Evolutionary conservation across 2,329 filamentous ascomycete genomes (phyloP), one percentile per base, ranked within the genome.

Genomic region (Pyrenochaeta sp.): DNA sequence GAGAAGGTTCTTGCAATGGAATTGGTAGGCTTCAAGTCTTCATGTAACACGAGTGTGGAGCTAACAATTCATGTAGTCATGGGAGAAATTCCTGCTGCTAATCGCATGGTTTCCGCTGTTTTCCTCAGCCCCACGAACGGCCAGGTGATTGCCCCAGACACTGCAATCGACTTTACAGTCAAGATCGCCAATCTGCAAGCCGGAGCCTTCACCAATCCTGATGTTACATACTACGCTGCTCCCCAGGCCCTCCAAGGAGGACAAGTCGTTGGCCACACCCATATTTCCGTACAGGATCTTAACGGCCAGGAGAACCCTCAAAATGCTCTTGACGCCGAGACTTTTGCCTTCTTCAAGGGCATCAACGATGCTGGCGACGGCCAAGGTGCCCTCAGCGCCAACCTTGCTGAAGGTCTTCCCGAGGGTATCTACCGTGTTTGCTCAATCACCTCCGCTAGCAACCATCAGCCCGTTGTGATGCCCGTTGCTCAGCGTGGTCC

Each of bases 381-480:
- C 7, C 61, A 75, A 5, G 79, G 77, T 6, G 55, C 68, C n/a
- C 69, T 82, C 24, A 60, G 63, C 38, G 74, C 78, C 17, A 55
- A 63, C 18, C 76, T 82, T 6, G 59, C 64, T 0, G 75, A 68
- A 2, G 79, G 80, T 17, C 71, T 82, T 15, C 72, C 76, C 7
- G 65, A 65, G 20, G 80, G 79, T 3, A 58, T 63, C 47, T 81
- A 81, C 62, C 73, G 80, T 36, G 75, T 76, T 28, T 82, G 79
- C 60, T 79, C 77, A 14, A 77, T 82, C 70, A 74, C 74, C 15
- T 72, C 77, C 1, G 69, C 77, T 3, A 67, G 64, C 47, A 82
- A 81, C 58, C 79, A 82, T 65, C 80, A 82, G 63, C 80, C 79
- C 10, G 81, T 83, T 2, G 57, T 80, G 17, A 84, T 84, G 81